Percentiles rank a stretch among this genome's conserved stretches.
These are phyloP conservation scores for Lactuca saligna DNA, from an alignment of 129 eudicot species.

Conservation along the genomic window DNA sequence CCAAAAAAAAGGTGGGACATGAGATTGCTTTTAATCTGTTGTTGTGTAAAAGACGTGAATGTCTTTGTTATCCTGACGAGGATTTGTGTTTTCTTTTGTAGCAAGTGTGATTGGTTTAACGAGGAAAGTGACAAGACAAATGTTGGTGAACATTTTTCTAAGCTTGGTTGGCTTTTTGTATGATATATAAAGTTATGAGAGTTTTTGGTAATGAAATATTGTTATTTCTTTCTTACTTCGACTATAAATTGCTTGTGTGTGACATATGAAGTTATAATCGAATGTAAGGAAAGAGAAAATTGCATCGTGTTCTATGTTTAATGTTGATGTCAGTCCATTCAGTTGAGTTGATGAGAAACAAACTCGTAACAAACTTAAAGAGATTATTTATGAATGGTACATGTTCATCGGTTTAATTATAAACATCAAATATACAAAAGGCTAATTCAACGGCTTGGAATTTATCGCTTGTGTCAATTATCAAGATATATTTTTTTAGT, in stretches of 20 bases:
- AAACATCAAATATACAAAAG: too few species aligned
- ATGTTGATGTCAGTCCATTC: too few species aligned
- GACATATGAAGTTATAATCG: neutral
- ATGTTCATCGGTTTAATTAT: too few species aligned
- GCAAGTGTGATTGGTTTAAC: neutral
- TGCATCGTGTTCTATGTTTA: neutral
- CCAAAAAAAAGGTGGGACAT: too few species aligned
- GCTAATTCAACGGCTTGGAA: too few species aligned
- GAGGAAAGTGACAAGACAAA: constrained; percentile 11
- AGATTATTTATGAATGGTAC: too few species aligned
- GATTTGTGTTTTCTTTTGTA: neutral
- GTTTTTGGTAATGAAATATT: constrained; percentile 15
- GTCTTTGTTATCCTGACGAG: neutral
- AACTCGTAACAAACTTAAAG: too few species aligned
- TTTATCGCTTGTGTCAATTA: too few species aligned
- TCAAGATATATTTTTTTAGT: too few species aligned
- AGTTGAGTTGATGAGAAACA: too few species aligned
- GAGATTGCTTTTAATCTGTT: too few species aligned
- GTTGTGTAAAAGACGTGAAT: neutral
- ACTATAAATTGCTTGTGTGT: neutral
- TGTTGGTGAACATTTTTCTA: constrained; percentile 3
- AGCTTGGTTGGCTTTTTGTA: constrained; percentile 11
- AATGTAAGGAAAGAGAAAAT: neutral
- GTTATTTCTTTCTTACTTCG: neutral
- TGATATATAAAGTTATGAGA: constrained; percentile 1